phyloP scores from a whole-genome alignment of 306 rosid species.

The Prunus mongolica region DNA sequence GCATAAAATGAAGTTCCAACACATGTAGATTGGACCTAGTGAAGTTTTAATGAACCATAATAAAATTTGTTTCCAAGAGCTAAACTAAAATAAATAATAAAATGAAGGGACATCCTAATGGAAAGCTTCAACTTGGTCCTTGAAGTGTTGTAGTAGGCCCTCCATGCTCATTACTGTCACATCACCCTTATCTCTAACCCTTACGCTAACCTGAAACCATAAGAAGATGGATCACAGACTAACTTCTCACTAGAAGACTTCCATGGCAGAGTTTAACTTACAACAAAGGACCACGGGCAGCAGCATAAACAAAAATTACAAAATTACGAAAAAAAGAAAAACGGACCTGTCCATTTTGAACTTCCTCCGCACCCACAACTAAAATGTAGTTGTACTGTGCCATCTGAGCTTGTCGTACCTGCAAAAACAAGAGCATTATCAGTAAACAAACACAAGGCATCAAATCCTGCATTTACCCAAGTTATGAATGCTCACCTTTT shows the following conservation, averaged over 20 bases:
- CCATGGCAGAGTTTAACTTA: no score
- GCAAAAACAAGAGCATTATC: slow-evolving; percentile 19
- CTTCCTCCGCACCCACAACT: slow-evolving; percentile 95
- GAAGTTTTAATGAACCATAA: no score
- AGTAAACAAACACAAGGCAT: slow-evolving; percentile 12
- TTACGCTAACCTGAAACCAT: slow-evolving; percentile 75
- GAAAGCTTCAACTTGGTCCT: slow-evolving; percentile 58
- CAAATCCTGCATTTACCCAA: no score
- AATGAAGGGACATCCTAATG: slow-evolving; percentile 23
- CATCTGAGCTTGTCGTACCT: slow-evolving; percentile 90
- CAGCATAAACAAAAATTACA: not conserved
- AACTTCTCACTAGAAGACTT: not conserved
- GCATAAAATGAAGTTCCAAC: no score
- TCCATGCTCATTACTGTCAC: slow-evolving; percentile 63
- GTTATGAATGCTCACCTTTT: slow-evolving; percentile 47
- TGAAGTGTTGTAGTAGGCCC: slow-evolving; percentile 53
- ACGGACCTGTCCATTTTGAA: slow-evolving; percentile 64
- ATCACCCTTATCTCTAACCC: slow-evolving; percentile 70
- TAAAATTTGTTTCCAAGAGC: no score
- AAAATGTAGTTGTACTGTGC: slow-evolving; percentile 82
- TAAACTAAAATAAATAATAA: no score
- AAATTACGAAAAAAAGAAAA: slow-evolving; percentile 1
- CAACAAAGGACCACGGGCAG: no score
- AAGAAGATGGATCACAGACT: slow-evolving; percentile 11
- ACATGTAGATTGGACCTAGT: no score